phyloP scores from a whole-genome alignment of 805 yeast species.

The Candida michaelii region DNA sequence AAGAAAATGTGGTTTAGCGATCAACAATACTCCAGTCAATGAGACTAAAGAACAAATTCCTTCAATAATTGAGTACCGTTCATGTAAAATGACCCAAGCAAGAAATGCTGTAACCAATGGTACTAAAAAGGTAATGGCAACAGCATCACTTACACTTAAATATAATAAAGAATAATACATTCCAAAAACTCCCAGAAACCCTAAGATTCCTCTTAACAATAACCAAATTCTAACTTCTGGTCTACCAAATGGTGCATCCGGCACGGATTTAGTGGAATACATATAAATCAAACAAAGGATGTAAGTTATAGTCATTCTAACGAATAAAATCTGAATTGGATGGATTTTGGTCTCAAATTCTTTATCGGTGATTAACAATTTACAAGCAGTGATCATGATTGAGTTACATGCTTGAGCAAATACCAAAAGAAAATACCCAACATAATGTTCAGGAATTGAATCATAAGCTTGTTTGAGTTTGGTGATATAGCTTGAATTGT shows the following conservation, averaged over 20 bases:
- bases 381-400: slow-evolving; percentile 72
- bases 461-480: background rate
- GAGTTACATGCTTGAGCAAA: slow-evolving; percentile 73
- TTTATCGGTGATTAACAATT: slow-evolving; percentile 66
- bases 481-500: background rate
- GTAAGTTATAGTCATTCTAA: slow-evolving; percentile 74
- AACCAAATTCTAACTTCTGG: slow-evolving; percentile 53
- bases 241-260: slow-evolving; percentile 72
- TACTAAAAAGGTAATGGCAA: slow-evolving; percentile 71
- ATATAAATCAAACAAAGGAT: slow-evolving; percentile 57
- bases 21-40: slow-evolving; percentile 70
- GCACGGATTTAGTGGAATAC: slow-evolving; percentile 47
- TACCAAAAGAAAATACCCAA: slow-evolving; percentile 59
- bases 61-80: slow-evolving; percentile 64
- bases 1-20: slow-evolving; percentile 77
- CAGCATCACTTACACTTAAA: slow-evolving; percentile 76
- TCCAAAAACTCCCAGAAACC: slow-evolving; percentile 78
- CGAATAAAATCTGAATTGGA: slow-evolving; percentile 76
- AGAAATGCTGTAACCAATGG: slow-evolving; percentile 76
- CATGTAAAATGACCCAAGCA: slow-evolving; percentile 68
- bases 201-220: slow-evolving; percentile 64
- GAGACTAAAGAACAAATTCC: slow-evolving; percentile 68
- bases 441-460: slow-evolving; percentile 19
- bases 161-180: slow-evolving; percentile 73
- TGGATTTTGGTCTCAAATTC: slow-evolving; percentile 61